A percentile compares a stretch with the other conserved stretches of the same genome.
Evolutionary conservation across 306 rosid genomes (phyloP).

Genomic region (Ammopiptanthus mongolicus): DNA sequence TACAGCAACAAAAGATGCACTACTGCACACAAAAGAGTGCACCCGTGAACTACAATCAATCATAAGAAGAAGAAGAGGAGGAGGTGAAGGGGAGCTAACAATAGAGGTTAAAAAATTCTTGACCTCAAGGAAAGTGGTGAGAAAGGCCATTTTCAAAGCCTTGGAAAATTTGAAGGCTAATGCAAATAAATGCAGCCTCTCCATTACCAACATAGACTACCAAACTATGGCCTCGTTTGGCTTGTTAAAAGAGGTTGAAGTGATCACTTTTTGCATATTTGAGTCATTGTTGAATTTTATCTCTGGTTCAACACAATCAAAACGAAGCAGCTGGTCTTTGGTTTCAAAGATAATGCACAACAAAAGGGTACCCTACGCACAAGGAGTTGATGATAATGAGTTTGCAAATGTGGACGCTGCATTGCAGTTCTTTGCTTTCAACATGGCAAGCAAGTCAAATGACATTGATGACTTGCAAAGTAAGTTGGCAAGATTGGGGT

Average conservation of each 20-base stretch:
- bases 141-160: constrained; percentile 27
- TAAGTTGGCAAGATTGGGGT: constrained; percentile 26
- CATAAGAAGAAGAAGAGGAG: constrained; percentile 19
- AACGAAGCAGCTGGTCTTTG: constrained; percentile 25
- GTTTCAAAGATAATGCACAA: constrained; percentile 28
- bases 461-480: constrained; percentile 17
- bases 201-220: neutral
- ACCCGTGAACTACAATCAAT: constrained; percentile 31
- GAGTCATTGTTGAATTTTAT: constrained; percentile 32
- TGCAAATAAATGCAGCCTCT: constrained; percentile 3
- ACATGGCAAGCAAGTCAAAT: constrained; percentile 18
- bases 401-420: constrained; percentile 32
- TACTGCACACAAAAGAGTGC: constrained; percentile 37
- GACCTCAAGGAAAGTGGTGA: constrained; percentile 31
- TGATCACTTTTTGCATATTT: constrained; percentile 13
- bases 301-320: constrained; percentile 27
- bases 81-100: constrained; percentile 20
- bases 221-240: constrained; percentile 9
- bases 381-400: constrained; percentile 26
- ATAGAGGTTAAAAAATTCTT: constrained; percentile 31
- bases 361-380: constrained; percentile 21
- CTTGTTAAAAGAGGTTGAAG: constrained; percentile 35
- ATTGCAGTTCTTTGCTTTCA: constrained; percentile 26
- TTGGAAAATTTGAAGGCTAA: constrained; percentile 30
- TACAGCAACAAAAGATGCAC: constrained; percentile 26